Conservation (phyloP, 2,329 filamentous ascomycete genomes). For the Fusarium sp. region DNA sequence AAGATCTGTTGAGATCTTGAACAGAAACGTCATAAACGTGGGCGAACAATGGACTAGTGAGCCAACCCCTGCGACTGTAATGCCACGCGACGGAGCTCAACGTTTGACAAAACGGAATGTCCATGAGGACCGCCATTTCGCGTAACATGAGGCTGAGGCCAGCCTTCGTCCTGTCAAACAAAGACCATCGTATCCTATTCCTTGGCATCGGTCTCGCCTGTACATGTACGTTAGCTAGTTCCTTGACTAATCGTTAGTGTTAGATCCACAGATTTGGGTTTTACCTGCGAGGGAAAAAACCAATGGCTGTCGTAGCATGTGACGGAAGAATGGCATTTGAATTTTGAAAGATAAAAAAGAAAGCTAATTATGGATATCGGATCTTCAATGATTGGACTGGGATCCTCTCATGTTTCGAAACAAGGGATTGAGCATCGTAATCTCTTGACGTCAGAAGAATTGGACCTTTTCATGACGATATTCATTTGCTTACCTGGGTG, state of each 20-base stretch:
- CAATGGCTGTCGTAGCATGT: slow-evolving; percentile 22
- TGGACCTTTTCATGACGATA: slow-evolving; percentile 23
- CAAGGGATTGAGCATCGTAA: slow-evolving; percentile 26
- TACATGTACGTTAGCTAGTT: not conserved
- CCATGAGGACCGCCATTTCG: slow-evolving; percentile 14
- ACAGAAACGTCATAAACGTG: slow-evolving; percentile 25
- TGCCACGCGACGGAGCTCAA: slow-evolving; percentile 30
- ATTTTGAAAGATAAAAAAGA: not conserved
- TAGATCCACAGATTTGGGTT: slow-evolving; percentile 41
- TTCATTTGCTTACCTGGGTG: slow-evolving; percentile 4
- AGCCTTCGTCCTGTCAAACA: slow-evolving; percentile 7
- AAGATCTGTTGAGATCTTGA: slow-evolving; percentile 5
- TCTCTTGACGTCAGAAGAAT: slow-evolving; percentile 26
- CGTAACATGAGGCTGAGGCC: slow-evolving; percentile 14
- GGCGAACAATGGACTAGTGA: not conserved
- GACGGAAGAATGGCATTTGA: slow-evolving; percentile 24
- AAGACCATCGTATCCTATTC: slow-evolving; percentile 24
- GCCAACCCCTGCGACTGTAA: slow-evolving; percentile 20
- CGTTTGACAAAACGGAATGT: slow-evolving; percentile 16
- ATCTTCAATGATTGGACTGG: slow-evolving; percentile 9
- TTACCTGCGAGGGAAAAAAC: slow-evolving; percentile 7
- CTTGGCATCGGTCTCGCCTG: slow-evolving; percentile 33
- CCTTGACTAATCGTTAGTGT: not conserved
- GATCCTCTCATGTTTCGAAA: slow-evolving; percentile 30
- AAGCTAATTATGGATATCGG: slow-evolving; percentile 15